A percentile compares a stretch with the other conserved stretches of the same genome.
Conservation (phyloP, 208 protist species). For the Naegleria gruberi region DNA sequence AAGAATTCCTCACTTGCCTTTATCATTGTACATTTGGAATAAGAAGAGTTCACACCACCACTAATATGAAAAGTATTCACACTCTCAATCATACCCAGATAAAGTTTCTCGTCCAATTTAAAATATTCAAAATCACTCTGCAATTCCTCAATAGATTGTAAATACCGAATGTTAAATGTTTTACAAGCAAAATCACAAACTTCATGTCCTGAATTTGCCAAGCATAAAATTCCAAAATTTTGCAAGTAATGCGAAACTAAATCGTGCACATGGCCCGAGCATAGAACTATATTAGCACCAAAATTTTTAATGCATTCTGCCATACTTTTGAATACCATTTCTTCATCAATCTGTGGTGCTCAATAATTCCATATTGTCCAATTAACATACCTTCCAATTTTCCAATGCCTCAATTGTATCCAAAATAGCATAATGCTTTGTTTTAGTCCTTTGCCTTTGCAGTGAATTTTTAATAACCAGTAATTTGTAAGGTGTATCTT, state of each 20-base stretch:
- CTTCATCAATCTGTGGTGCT: background rate
- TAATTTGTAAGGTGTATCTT: background rate
- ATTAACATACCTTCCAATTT: constrained; percentile 7
- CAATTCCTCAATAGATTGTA: background rate
- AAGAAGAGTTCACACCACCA: background rate
- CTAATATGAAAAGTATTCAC: background rate
- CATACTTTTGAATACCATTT: background rate
- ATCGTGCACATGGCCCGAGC: background rate
- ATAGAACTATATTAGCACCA: background rate
- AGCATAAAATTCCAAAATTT: background rate
- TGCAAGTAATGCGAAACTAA: constrained; percentile 7
- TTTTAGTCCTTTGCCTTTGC: constrained; percentile 6
- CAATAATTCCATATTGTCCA: no score
- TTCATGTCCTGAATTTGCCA: background rate
- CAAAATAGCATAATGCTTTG: background rate
- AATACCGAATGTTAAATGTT: background rate
- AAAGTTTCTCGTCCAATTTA: background rate
- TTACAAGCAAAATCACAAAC: background rate
- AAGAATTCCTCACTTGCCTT: background rate
- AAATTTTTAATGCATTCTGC: background rate
- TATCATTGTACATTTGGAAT: background rate
- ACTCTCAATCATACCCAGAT: background rate
- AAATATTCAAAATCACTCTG: background rate
- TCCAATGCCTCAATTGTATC: background rate
- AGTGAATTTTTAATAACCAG: background rate